Base-by-base conservation (phyloP, 108 stramenopile genomes). In the Nitzschia sp. region DNA sequence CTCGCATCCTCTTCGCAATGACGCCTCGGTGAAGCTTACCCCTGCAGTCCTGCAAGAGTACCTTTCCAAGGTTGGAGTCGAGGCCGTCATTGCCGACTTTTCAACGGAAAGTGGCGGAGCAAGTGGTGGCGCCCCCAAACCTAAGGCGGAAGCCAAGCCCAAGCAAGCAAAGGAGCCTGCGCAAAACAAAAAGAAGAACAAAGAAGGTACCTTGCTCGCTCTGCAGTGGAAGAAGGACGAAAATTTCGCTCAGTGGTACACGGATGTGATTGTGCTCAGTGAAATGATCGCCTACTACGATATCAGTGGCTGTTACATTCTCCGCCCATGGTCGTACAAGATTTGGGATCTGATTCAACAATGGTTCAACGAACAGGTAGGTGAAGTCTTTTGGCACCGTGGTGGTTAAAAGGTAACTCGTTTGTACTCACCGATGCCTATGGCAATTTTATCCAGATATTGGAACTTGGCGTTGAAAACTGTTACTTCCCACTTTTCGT, bases 221-320 rank as follows among this genome's bases (percentile, higher is more conserved):
- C 57, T 90, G 54, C 85, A 90, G 73, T 90, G 87, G 83, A 89
- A 91, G 69, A 96, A 96, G 67, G 73, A 83, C 33, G 96, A 97
- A 72, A 98, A 98, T 77, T 99, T 99, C 67, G 81, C 94, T 53
- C 82, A 80, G 75, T 99, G 99, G 99, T 99, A 99, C 74, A 78
- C 94, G 54, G 92, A 98, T 78, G 97, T 98, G 25, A 99, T 99
- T 73, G 96, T 96, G 2, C 78, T 96, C 45, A 86, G 89, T 16
- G 99, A 99, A 81, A 98, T 99, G 98, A 99, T 99, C 58, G 96
- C 97, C 53, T 99, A 98, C 81, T 97, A 96, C 70, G 97, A 98
- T 66, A 97, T 99, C 63, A 87, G 86, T 52, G 99, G 99, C n/a
- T 99, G 99, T 70, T 99, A 98, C 80, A 97, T 99, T 60, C 76